Percentiles rank a stretch among this genome's conserved stretches.
phyloP scores from a whole-genome alignment of 352 stramenopile genomes.

The Phytophthora pini region DNA sequence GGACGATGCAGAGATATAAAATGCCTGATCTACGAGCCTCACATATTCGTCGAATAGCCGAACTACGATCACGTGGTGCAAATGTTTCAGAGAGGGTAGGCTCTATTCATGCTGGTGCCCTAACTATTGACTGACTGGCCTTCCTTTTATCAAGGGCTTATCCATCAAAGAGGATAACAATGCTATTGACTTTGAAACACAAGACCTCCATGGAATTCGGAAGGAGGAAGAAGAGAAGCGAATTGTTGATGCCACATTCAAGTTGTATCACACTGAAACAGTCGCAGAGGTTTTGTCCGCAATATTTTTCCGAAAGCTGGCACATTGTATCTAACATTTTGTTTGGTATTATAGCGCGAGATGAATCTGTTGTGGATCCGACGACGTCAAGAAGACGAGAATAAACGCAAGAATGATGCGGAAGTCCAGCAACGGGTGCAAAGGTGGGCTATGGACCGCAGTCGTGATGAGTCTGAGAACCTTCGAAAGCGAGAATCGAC shows the following conservation, averaged over 20 bases:
- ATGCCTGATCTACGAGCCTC: slow-evolving; percentile 67
- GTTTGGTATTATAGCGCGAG: slow-evolving; percentile 37
- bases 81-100: slow-evolving; percentile 41
- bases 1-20: slow-evolving; percentile 51
- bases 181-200: slow-evolving; percentile 2
- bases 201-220: slow-evolving; percentile 21
- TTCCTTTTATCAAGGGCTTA: slow-evolving; percentile 1
- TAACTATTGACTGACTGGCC: too few species aligned
- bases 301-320: neutral
- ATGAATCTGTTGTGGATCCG: slow-evolving; percentile 80
- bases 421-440: slow-evolving; percentile 59
- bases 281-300: slow-evolving; percentile 54
- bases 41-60: slow-evolving; percentile 73
- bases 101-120: neutral
- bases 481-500: slow-evolving; percentile 69
- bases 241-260: slow-evolving; percentile 59
- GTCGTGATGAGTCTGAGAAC: slow-evolving; percentile 74
- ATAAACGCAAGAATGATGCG: slow-evolving; percentile 45
- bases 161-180: slow-evolving; percentile 26
- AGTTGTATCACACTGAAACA: slow-evolving; percentile 66
- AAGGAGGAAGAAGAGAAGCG: slow-evolving; percentile 29
- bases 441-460: slow-evolving; percentile 66
- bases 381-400: slow-evolving; percentile 54
- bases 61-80: slow-evolving; percentile 48
- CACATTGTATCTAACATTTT: neutral